Conservation (phyloP, 78 protist genomes). For the Guillardia theta region DNA sequence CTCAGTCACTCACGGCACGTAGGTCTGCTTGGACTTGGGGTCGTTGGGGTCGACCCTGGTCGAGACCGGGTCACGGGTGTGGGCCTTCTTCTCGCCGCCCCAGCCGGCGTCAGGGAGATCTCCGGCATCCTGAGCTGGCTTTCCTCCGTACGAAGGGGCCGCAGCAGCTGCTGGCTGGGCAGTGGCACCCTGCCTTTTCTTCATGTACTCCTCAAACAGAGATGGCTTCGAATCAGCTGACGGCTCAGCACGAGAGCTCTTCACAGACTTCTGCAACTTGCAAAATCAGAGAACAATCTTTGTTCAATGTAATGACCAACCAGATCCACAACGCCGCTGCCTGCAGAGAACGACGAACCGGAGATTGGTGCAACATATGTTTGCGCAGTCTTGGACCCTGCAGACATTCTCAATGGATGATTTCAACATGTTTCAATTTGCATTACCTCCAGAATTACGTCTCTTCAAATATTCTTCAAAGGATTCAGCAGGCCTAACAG, state of each 20-base stretch:
- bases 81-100: background rate
- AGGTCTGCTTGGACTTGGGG: conserved; percentile 27
- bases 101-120: background rate
- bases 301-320: no score
- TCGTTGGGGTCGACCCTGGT: conserved; percentile 7
- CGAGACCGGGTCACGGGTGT: background rate
- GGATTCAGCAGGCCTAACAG: background rate
- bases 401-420: no score
- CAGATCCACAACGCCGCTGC: no score
- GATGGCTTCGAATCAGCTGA: no score
- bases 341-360: no score
- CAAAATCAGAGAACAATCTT: no score
- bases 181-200: background rate
- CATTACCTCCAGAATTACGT: background rate
- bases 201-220: conserved; percentile 4
- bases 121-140: background rate
- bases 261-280: no score
- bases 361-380: no score
- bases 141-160: background rate
- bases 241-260: no score
- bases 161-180: background rate
- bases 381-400: no score
- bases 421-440: no score
- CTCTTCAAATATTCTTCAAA: background rate
- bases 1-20: no score